Conservation (phyloP, 805 yeast species). For the Pichia heedii region DNA sequence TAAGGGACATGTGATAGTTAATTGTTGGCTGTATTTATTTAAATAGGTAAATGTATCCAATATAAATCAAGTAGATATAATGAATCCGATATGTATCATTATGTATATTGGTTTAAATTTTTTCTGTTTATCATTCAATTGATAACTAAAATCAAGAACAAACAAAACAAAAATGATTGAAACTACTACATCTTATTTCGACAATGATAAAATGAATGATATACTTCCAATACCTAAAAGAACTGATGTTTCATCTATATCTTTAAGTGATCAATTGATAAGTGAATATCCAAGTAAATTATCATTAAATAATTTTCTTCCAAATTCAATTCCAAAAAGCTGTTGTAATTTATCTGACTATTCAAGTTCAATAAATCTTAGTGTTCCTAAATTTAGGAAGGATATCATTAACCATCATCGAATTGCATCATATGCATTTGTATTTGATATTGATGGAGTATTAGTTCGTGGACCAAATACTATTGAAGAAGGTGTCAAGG, state of each 20-base stretch:
- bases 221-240: slow-evolving; percentile 54
- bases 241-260: slow-evolving; percentile 55
- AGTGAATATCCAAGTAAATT: slow-evolving; percentile 26
- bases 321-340: background rate
- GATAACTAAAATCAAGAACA: background rate
- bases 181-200: slow-evolving; percentile 39
- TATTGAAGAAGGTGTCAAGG: slow-evolving; percentile 70
- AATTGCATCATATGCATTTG: slow-evolving; percentile 79
- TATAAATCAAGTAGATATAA: too few relatives aligned
- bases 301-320: slow-evolving; percentile 7
- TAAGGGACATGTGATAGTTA: too few relatives aligned
- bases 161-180: background rate
- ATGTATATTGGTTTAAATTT: too few relatives aligned
- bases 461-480: slow-evolving; percentile 78
- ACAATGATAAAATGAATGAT: slow-evolving; percentile 66
- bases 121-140: background rate
- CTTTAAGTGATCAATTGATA: slow-evolving; percentile 67
- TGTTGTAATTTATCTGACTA: background rate
- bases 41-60: too few relatives aligned
- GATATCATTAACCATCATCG: slow-evolving; percentile 51
- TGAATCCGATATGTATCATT: too few relatives aligned
- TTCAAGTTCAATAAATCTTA: too few relatives aligned
- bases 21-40: too few relatives aligned
- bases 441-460: slow-evolving; percentile 91
- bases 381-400: background rate